These are phyloP conservation scores for Cladosporium phlei DNA, from an alignment of 2,329 filamentous ascomycete genomes.

Conservation along the genomic window DNA sequence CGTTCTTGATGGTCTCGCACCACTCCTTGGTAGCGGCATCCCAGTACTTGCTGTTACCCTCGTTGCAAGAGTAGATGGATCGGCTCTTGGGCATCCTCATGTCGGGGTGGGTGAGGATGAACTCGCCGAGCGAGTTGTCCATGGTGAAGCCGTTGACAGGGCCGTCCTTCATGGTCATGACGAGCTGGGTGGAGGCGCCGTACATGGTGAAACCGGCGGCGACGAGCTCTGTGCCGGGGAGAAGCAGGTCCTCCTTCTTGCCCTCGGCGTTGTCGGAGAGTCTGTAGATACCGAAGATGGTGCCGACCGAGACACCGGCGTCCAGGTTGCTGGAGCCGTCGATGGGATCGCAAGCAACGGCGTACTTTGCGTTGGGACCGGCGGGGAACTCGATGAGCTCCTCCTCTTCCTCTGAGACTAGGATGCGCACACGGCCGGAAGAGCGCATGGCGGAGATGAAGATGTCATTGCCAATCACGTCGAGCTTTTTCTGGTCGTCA, in stretches of 20 bases:
- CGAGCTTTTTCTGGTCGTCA: conserved; percentile 99
- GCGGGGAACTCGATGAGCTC: conserved; percentile 81
- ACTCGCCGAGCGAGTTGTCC: conserved; percentile 94
- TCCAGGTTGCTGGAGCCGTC: conserved; percentile 97
- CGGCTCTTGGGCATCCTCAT: conserved; percentile 80
- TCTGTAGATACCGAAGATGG: conserved; percentile 93
- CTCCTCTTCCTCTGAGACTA: conserved; percentile 98
- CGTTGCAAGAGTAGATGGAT: conserved; percentile 95
- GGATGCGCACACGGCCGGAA: conserved; percentile 80
- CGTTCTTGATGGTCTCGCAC: conserved; percentile 82
- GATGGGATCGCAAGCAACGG: conserved; percentile 95
- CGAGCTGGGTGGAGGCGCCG: conserved; percentile 89
- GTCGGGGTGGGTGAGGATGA: conserved; percentile 93
- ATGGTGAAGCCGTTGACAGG: conserved; percentile 96
- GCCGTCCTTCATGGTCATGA: conserved; percentile 92
- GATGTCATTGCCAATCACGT: conserved; percentile 97
- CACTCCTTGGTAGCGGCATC: conserved; percentile 80
- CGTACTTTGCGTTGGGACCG: conserved; percentile 72
- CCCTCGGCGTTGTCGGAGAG: conserved; percentile 70
- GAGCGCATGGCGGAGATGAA: conserved; percentile 95
- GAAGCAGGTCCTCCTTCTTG: conserved; percentile 78
- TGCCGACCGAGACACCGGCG: conserved; percentile 94
- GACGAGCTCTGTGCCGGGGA: conserved; percentile 84
- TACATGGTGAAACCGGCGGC: conserved; percentile 99
- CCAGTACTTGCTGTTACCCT: conserved; percentile 98